Evolutionary conservation across 371 early-diverging fungal genomes (phyloP).

Genomic region (Mucor piriformis): DNA sequence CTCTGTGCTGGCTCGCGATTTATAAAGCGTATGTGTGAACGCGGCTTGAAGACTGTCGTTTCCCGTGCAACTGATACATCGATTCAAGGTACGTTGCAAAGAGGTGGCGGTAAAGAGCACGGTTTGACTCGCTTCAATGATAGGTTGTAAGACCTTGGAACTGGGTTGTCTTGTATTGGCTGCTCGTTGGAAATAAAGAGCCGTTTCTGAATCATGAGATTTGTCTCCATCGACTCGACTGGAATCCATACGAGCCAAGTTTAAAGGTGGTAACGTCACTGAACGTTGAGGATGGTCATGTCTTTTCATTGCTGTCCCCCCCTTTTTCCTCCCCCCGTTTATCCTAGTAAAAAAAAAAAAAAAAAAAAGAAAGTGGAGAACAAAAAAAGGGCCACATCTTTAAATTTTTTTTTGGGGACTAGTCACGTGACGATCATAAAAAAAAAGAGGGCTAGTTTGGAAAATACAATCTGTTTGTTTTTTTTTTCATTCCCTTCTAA

Average conservation of each 20-base stretch:
- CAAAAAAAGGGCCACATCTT: not conserved
- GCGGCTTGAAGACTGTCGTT: constrained; percentile 28
- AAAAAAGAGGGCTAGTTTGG: too few relatives aligned
- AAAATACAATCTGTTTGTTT: too few relatives aligned
- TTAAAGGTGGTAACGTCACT: constrained; percentile 6
- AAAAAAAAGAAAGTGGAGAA: not conserved
- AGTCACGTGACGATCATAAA: not conserved
- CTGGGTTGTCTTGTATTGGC: not conserved
- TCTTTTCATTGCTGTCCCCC: constrained; percentile 9
- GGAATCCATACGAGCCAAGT: not conserved
- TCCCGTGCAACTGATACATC: constrained; percentile 27
- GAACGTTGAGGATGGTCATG: constrained; percentile 3
- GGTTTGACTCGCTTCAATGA: constrained; percentile 36
- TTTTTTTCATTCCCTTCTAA: too few relatives aligned
- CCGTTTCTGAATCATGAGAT: not conserved
- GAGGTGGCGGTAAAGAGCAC: constrained; percentile 35
- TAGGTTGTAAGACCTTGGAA: not conserved
- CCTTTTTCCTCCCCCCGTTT: too few relatives aligned
- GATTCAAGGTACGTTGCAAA: constrained; percentile 30
- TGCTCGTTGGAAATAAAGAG: constrained; percentile 2
- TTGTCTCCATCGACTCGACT: not conserved
- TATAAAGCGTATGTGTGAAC: constrained; percentile 24
- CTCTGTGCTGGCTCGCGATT: constrained; percentile 27
- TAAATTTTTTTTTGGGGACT: not conserved
- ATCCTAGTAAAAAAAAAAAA: not conserved